These are phyloP conservation scores for Wickerhamiella australiensis DNA, from an alignment of 805 yeast genomes.

Conservation along the genomic window DNA sequence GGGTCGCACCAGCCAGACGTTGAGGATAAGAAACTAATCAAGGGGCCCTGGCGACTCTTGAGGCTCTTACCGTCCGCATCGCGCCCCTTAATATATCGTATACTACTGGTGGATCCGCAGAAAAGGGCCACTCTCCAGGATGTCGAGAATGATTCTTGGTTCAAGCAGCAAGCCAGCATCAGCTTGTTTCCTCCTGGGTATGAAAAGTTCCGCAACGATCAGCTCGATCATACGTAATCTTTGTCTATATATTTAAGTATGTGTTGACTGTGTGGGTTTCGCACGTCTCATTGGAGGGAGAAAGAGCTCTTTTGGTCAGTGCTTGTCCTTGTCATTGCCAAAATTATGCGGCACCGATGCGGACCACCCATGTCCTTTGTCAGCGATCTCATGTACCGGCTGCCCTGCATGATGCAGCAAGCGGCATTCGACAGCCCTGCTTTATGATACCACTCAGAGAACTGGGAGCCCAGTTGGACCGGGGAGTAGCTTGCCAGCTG, in stretches of 20 bases:
- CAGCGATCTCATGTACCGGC: background rate
- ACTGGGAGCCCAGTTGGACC: too few species aligned
- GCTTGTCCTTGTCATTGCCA: too few species aligned
- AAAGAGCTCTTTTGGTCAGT: too few species aligned
- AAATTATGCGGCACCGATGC: too few species aligned
- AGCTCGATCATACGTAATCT: background rate
- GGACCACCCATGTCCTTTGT: too few species aligned
- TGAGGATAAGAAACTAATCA: constrained; percentile 27
- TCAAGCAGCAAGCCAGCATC: constrained; percentile 22
- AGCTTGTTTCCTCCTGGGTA: constrained; percentile 2
- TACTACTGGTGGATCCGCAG: constrained; percentile 51
- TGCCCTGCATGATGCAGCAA: constrained; percentile 1
- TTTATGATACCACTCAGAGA: too few species aligned
- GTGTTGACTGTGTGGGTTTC: too few species aligned
- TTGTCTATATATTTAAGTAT: background rate
- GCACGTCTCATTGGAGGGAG: too few species aligned
- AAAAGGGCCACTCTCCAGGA: constrained; percentile 49
- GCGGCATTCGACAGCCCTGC: background rate
- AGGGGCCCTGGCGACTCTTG: constrained; percentile 63
- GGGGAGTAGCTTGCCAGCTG: too few species aligned
- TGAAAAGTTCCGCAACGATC: constrained; percentile 6
- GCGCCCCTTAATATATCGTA: constrained; percentile 46
- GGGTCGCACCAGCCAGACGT: constrained; percentile 21
- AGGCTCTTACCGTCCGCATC: constrained; percentile 59
- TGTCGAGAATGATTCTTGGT: constrained; percentile 48